Evolutionary conservation across 1,139 yeast species (phyloP).

Genomic region (Tardiomyces blankii): DNA sequence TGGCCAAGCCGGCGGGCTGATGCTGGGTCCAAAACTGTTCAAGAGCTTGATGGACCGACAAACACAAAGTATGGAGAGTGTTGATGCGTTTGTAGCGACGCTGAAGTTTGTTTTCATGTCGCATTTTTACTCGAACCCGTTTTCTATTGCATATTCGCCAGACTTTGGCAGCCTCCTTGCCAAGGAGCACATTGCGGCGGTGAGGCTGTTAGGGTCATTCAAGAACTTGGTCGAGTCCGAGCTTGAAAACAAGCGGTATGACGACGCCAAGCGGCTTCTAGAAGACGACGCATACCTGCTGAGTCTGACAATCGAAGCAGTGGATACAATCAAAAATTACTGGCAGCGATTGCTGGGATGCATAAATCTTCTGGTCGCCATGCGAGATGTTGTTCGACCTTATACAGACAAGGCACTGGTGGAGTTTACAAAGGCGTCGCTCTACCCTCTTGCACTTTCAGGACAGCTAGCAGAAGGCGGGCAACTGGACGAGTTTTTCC

Average conservation of each 20-base stretch:
- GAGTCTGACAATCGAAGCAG: constrained; percentile 4
- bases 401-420: constrained; percentile 1
- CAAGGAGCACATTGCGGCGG: constrained; percentile 24
- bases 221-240: constrained; percentile 27
- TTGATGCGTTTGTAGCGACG: constrained; percentile 40
- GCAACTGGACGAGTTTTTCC: neutral
- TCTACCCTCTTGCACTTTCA: constrained; percentile 8
- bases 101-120: constrained; percentile 58
- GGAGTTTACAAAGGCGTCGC: constrained; percentile 3
- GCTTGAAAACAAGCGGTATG: constrained; percentile 8
- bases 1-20: constrained; percentile 9
- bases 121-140: constrained; percentile 60
- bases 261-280: constrained; percentile 3
- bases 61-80: constrained; percentile 23
- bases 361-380: constrained; percentile 6
- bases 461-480: constrained; percentile 3
- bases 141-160: constrained; percentile 32
- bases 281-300: constrained; percentile 7
- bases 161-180: constrained; percentile 27
- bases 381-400: constrained; percentile 3
- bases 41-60: constrained; percentile 16
- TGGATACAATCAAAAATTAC: constrained; percentile 8
- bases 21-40: constrained; percentile 19
- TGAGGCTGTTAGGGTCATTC: constrained; percentile 39
- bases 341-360: constrained; percentile 4